A percentile compares a stretch with the other conserved stretches of the same genome.
These are phyloP conservation scores for Penicillium waksmanii DNA, from an alignment of 495 filamentous ascomycete genomes.

Conservation along the genomic window DNA sequence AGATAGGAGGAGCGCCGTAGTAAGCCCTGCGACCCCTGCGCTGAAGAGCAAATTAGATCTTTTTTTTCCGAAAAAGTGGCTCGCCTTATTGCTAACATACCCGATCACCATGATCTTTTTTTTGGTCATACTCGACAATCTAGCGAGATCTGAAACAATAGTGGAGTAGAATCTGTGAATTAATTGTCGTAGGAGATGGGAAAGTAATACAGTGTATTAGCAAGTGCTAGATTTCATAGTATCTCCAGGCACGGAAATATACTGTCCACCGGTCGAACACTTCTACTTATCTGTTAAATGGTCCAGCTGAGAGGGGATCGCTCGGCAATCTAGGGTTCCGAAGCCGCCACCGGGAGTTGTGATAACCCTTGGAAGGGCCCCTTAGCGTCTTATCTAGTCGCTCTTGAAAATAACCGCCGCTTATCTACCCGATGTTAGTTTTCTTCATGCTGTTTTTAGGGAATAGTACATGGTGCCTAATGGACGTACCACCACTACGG, in stretches of 20 bases:
- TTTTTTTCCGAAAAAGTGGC: background rate
- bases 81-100: constrained; percentile 3
- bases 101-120: constrained; percentile 6
- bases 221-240: background rate
- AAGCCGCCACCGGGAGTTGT: background rate
- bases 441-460: background rate
- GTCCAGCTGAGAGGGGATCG: background rate
- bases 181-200: background rate
- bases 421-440: background rate
- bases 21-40: constrained; percentile 83
- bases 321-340: background rate
- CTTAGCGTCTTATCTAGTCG: constrained; percentile 1
- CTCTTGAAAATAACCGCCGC: background rate
- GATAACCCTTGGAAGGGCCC: background rate
- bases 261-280: background rate
- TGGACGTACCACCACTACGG: background rate
- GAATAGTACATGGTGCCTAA: background rate
- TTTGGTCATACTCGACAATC: background rate
- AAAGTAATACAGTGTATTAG: background rate
- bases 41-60: constrained; percentile 41
- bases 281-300: background rate
- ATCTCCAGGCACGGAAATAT: background rate
- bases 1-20: constrained; percentile 76
- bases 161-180: background rate
- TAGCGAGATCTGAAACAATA: background rate